Base-by-base conservation (phyloP, 2,329 filamentous ascomycete species). In the Ilyonectria mors-panacis region DNA sequence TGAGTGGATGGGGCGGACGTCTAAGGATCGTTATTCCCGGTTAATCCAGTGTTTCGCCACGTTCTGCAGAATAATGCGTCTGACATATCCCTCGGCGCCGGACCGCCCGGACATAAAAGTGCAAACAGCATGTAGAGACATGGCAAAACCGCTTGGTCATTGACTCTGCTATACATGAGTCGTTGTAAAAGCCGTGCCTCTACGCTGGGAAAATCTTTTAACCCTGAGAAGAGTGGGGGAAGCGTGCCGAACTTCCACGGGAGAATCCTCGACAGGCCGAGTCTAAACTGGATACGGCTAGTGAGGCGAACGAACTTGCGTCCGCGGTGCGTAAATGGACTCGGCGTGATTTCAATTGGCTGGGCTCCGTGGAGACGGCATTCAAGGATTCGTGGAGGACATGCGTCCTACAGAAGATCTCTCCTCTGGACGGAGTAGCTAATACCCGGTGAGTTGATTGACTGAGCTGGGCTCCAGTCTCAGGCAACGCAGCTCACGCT, bases 201-300 rank as follows among this genome's bases (percentile, higher is more conserved):
- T 44, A 17, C 39, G 23, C 30, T 12, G 60, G 65, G 65, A 64
- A 64, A 67, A 64, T 30, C 48, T 64, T 67, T 67, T 42, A 67
- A 59, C 65, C 65, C 58, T 45, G 19, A 60, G 61, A 50, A 50
- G 55, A 54, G 59, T 42, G 21, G 39, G 19, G 26, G 26, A 45
- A 10, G 47, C 35, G 26, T 51, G 48, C 37, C 37, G 37, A 39
- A 39, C 37, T 42, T n/a, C 39, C 39, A 45, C 23, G 55, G 30
- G 42, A 58, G 44, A 45, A 58, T 33, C 26, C 42, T 13, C 23
- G 23, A 35, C 37, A 10, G 7, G 35, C 19, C 17, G 21, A n/a
- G 37, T n/a, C 35, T 42, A 23, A 44, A 57, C 26, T 39, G 37
- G 4, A 15, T 39, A 39, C 37, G 37, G 37, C 37, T 17, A 39